These are phyloP conservation scores for Ogataea nonfermentans DNA, from an alignment of 805 yeast species.

Conservation along the genomic window DNA sequence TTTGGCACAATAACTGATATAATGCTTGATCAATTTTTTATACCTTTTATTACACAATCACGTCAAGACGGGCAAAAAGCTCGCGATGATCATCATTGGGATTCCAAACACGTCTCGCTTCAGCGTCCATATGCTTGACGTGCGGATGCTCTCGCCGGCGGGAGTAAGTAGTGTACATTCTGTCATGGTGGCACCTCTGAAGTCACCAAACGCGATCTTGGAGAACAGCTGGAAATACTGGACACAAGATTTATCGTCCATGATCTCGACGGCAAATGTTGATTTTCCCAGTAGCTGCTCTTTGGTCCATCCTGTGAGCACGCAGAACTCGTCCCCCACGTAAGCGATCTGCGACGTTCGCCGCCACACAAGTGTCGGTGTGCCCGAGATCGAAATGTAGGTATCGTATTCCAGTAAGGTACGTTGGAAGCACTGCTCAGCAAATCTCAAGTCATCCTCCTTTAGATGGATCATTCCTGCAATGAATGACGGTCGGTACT, in stretches of 20 bases:
- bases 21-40: not conserved
- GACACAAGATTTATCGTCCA: conserved; percentile 84
- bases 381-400: conserved; percentile 79
- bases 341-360: conserved; percentile 94
- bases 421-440: conserved; percentile 95
- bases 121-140: conserved; percentile 88
- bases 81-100: conserved; percentile 96
- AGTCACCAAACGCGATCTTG: conserved; percentile 86
- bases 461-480: conserved; percentile 87
- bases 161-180: conserved; percentile 75
- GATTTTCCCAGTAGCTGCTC: conserved; percentile 64
- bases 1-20: conserved; percentile 65
- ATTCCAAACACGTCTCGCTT: conserved; percentile 94
- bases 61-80: conserved; percentile 74
- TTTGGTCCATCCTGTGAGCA: conserved; percentile 85
- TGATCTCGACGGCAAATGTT: conserved; percentile 74
- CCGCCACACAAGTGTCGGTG: conserved; percentile 95
- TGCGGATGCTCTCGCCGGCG: conserved; percentile 53
- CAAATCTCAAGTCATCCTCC: conserved; percentile 87
- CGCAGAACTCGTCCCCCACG: conserved; percentile 90
- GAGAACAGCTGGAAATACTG: conserved; percentile 86
- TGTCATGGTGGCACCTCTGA: conserved; percentile 83
- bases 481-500: conserved; percentile 87
- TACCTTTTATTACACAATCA: conserved; percentile 14
- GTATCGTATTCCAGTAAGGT: conserved; percentile 86